Base-by-base conservation (phyloP, 2,329 filamentous ascomycete genomes). In the Clonostachys byssicola region DNA sequence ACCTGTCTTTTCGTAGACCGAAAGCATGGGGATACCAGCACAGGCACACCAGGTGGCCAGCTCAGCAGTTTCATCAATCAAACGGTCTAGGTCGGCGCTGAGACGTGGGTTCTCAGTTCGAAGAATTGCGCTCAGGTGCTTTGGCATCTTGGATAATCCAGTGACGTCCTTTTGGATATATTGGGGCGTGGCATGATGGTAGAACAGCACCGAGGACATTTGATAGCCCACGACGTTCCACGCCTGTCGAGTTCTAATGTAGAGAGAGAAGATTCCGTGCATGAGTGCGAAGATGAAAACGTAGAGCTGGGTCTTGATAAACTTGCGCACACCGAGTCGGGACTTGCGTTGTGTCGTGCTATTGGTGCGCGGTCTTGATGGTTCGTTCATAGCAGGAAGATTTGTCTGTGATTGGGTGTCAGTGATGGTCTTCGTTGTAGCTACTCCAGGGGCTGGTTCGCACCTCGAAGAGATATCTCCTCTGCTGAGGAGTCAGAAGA, bases 111-210 rank as follows among this genome's bases (percentile, higher is more conserved):
- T 81, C 61, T 85, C 75, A 58, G 92, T 83, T 49, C 85, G 86
- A 49, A 99, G 70, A 47, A 97, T 85, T 12, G 95, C 86, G 61
- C 91, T 96, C 44, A 99, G 66, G 62, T 99, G 94, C 54, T 87
- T 81, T 3, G 94, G 94, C 50, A 95, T 68, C 57, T 86, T 83
- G 49, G 75, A 78, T 48, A 99, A 68, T 10, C 78, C 77, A 63
- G 83, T 83, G 23, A 97, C 86, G 69, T 99, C 94, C 59, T 87
- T 85, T 60, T 86, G 84, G 56, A 99, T 96, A 61, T 96, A 83
- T 62, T 95, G 89, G 8, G 94, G 94, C 1, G 92, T 95, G 45
- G 89, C 88, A 67, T 99, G 94, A 70, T 99, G 95, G 71, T 99
- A 94, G 65, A 92, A 92, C 47, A 95, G 75, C 51, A 97, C 80